Conservation (phyloP, 345 rosid genomes). For the Tarenaya hassleriana region DNA sequence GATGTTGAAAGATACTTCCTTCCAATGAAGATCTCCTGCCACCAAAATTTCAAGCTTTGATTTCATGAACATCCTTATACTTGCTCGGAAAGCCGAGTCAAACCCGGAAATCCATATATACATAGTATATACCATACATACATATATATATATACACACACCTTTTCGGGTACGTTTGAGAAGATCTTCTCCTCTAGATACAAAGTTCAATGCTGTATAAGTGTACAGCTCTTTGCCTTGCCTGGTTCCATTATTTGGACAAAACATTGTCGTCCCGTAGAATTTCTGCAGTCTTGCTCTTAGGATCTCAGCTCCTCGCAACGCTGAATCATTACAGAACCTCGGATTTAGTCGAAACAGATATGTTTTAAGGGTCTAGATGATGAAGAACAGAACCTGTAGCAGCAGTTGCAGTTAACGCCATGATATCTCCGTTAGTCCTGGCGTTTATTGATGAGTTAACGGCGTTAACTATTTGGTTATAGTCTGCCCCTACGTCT, state of each 20-base stretch:
- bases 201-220: constrained; percentile 53
- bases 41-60: constrained; percentile 21
- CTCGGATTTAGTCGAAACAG: constrained; percentile 25
- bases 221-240: constrained; percentile 44
- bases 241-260: constrained; percentile 41
- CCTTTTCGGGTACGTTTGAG: constrained; percentile 96
- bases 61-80: too few species aligned
- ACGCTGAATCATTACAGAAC: constrained; percentile 55
- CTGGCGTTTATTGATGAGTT: constrained; percentile 74
- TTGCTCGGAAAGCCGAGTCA: too few species aligned
- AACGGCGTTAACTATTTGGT: constrained; percentile 59
- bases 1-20: constrained; percentile 73
- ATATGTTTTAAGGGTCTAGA: too few species aligned
- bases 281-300: constrained; percentile 69
- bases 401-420: constrained; percentile 92
- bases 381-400: constrained; percentile 45
- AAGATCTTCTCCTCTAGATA: constrained; percentile 75
- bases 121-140: too few species aligned
- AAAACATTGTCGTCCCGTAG: constrained; percentile 33
- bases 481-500: constrained; percentile 85
- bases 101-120: too few species aligned
- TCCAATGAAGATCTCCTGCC: constrained; percentile 89
- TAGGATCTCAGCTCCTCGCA: constrained; percentile 70
- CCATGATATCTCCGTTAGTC: constrained; percentile 83
- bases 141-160: too few species aligned